Evolutionary conservation across 352 stramenopile genomes (phyloP).

Genomic region (Phytophthora ohioensis): DNA sequence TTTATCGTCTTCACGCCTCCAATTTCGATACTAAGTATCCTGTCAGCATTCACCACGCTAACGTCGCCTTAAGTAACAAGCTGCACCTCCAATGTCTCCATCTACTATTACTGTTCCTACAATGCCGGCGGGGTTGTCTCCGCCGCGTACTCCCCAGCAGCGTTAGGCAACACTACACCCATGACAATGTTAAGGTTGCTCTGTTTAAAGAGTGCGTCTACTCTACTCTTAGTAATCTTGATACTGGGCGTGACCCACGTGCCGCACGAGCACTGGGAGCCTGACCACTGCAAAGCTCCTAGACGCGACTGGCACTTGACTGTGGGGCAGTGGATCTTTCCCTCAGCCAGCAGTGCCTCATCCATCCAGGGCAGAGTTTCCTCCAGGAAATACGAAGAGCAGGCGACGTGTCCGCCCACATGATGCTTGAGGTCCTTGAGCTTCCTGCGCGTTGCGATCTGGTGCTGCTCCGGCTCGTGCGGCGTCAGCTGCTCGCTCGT

Average conservation of each 20-base stretch:
- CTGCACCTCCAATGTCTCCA: too few species aligned
- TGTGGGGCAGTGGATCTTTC: slow-evolving; percentile 79
- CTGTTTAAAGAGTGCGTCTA: slow-evolving; percentile 52
- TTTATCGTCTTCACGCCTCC: too few species aligned
- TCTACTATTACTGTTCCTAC: neutral
- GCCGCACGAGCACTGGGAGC: slow-evolving; percentile 83
- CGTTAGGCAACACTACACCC: slow-evolving; percentile 35
- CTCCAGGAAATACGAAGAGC: slow-evolving; percentile 79
- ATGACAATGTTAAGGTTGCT: slow-evolving; percentile 46
- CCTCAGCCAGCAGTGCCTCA: slow-evolving; percentile 59
- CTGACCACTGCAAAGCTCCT: slow-evolving; percentile 78
- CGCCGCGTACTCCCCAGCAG: slow-evolving; percentile 1
- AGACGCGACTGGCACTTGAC: slow-evolving; percentile 76
- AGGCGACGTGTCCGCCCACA: slow-evolving; percentile 44
- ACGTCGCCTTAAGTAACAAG: too few species aligned
- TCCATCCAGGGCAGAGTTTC: slow-evolving; percentile 83
- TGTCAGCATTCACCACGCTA: too few species aligned
- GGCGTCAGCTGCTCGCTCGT: slow-evolving; percentile 61
- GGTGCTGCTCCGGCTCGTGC: slow-evolving; percentile 70
- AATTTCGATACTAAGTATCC: too few species aligned
- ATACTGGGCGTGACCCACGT: slow-evolving; percentile 88
- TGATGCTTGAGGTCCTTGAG: slow-evolving; percentile 78
- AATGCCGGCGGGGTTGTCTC: slow-evolving; percentile 2
- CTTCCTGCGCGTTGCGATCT: slow-evolving; percentile 72
- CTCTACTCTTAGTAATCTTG: slow-evolving; percentile 84